Conservation (phyloP, 345 rosid genomes). For the Eucalyptus curtisii region DNA sequence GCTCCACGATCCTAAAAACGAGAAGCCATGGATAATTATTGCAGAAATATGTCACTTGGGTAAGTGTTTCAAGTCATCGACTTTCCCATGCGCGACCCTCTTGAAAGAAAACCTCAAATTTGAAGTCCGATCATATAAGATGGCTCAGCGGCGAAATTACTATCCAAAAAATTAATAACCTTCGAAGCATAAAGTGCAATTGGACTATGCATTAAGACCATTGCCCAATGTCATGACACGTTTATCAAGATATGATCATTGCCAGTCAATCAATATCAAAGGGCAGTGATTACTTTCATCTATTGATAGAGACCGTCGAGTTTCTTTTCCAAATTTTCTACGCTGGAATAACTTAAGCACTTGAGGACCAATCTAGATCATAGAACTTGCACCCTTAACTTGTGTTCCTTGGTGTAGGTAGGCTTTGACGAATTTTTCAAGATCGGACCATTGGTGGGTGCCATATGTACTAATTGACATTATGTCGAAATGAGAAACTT, state of each 20-base stretch:
- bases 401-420: background rate
- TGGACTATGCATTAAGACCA: background rate
- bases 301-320: accelerated
- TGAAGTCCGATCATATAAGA: too few relatives aligned
- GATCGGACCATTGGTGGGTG: background rate
- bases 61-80: background rate
- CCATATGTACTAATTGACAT: background rate
- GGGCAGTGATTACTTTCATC: background rate
- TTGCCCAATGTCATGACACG: background rate
- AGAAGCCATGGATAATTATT: background rate
- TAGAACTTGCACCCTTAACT: too few relatives aligned
- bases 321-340: background rate
- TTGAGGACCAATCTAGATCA: background rate
- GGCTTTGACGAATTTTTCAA: background rate
- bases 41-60: background rate
- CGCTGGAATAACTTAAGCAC: background rate
- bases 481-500: background rate
- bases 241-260: background rate
- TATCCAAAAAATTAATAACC: too few relatives aligned
- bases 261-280: background rate
- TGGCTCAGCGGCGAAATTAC: too few relatives aligned
- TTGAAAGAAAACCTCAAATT: background rate
- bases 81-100: background rate
- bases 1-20: background rate
- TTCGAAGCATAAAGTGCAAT: accelerated